phyloP scores from a whole-genome alignment of 352 stramenopile genomes.

The Phytopythium boreale region DNA sequence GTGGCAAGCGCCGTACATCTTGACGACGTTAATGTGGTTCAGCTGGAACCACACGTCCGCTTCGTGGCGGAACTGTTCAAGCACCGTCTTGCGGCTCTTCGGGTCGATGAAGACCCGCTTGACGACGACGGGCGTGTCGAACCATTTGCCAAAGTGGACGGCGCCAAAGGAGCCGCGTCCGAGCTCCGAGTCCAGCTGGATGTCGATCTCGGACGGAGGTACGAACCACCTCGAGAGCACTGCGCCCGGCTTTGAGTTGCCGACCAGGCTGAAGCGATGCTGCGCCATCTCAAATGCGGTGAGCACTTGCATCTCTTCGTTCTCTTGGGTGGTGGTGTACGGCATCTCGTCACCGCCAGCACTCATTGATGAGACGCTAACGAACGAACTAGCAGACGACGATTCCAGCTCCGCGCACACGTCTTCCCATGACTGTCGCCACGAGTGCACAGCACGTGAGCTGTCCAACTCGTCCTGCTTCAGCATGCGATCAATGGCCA shows the following conservation, averaged over 20 bases:
- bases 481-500: not conserved
- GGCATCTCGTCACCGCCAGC: not conserved
- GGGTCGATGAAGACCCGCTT: slow-evolving; percentile 20
- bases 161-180: slow-evolving; percentile 20
- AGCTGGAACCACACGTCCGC: slow-evolving; percentile 27
- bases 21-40: slow-evolving; percentile 27
- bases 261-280: too few species aligned
- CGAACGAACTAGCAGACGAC: not conserved
- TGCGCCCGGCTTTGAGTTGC: too few species aligned
- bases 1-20: slow-evolving; percentile 29
- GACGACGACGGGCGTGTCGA: slow-evolving; percentile 17
- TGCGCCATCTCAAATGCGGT: not conserved
- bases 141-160: slow-evolving; percentile 24
- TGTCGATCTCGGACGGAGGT: slow-evolving; percentile 27
- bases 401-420: not conserved
- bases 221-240: slow-evolving; percentile 22
- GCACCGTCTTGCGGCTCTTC: not conserved
- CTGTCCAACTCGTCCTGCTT: not conserved
- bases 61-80: slow-evolving; percentile 19
- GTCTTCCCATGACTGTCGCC: too few species aligned
- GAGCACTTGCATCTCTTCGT: not conserved
- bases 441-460: not conserved
- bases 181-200: slow-evolving; percentile 16
- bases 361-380: not conserved
- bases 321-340: too few species aligned